These are phyloP conservation scores for Brachypodium distachyon DNA, from an alignment of 202 grass and related monocot genomes.

Conservation along the genomic window DNA sequence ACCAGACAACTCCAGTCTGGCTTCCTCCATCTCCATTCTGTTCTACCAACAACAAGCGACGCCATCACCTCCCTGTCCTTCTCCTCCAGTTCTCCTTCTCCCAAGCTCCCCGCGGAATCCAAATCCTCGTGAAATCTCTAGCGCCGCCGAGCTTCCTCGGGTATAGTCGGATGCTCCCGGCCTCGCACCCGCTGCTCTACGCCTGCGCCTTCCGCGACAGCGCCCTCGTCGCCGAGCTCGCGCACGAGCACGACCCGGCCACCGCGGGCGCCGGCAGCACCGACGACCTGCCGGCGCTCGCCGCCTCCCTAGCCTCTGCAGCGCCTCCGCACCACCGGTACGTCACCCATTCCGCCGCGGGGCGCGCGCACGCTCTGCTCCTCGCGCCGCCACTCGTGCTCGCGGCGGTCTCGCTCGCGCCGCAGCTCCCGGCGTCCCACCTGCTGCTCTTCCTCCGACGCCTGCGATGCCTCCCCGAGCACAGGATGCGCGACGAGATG, in stretches of 20 bases:
- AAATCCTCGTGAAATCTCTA: background rate
- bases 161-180: constrained; percentile 65
- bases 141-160: constrained; percentile 33
- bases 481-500: constrained; percentile 32
- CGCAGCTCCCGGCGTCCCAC: constrained; percentile 29
- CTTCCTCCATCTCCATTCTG: background rate
- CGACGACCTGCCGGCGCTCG: constrained; percentile 23
- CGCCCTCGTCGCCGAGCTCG: constrained; percentile 36
- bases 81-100: background rate
- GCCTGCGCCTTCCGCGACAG: constrained; percentile 49
- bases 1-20: constrained; percentile 10
- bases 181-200: constrained; percentile 59
- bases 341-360: constrained; percentile 24
- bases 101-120: background rate
- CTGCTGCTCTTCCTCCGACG: constrained; percentile 49
- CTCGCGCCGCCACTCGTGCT: constrained; percentile 43
- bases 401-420: constrained; percentile 29
- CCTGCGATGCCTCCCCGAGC: constrained; percentile 37
- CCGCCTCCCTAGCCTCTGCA: constrained; percentile 16
- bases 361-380: constrained; percentile 45
- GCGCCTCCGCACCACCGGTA: constrained; percentile 35
- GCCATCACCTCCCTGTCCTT: constrained; percentile 18
- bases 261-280: background rate
- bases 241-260: background rate
- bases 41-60: background rate